A percentile compares a stretch with the other conserved stretches of the same genome.
Evolutionary conservation across 2,329 filamentous ascomycete genomes (phyloP).

Genomic region (Tetracladium maxilliforme): DNA sequence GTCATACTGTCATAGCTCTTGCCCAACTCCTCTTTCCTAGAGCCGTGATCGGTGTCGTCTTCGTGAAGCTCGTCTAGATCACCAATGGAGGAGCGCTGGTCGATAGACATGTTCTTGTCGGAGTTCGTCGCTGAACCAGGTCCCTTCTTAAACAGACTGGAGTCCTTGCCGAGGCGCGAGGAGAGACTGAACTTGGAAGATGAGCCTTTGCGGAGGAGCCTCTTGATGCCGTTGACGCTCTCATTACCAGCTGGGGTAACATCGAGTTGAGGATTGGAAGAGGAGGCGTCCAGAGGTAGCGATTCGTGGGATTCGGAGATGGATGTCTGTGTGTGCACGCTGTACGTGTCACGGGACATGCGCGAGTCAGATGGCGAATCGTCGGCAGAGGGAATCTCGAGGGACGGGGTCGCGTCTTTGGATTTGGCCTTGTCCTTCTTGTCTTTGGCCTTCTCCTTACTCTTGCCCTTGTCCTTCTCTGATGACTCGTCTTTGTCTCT

Average conservation of each 20-base stretch:
- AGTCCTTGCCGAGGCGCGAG: conserved; percentile 37
- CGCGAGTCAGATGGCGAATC: conserved; percentile 37
- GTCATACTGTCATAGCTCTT: conserved; percentile 40
- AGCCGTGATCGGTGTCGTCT: conserved; percentile 15
- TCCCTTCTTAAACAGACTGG: conserved; percentile 41
- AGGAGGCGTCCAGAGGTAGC: conserved; percentile 32
- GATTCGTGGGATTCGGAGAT: conserved; percentile 47
- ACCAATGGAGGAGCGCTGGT: conserved; percentile 39
- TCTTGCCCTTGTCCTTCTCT: conserved; percentile 18
- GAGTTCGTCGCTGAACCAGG: conserved; percentile 35
- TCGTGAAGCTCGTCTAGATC: conserved; percentile 37
- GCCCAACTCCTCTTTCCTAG: too few relatives aligned
- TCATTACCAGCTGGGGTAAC: conserved; percentile 22
- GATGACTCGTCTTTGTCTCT: conserved; percentile 25
- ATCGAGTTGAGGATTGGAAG: conserved; percentile 43
- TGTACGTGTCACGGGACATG: conserved; percentile 39
- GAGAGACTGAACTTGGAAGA: conserved; percentile 51
- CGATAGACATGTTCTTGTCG: conserved; percentile 38
- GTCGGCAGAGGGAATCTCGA: conserved; percentile 17
- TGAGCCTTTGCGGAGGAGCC: conserved; percentile 50
- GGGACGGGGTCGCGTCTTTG: conserved; percentile 15
- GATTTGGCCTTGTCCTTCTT: conserved; percentile 17
- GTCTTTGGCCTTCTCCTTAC: conserved; percentile 22
- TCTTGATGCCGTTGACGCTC: conserved; percentile 35
- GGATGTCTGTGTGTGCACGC: conserved; percentile 41